Conservation (phyloP, 1,139 yeast genomes). For the Suhomyces choctaworum region DNA sequence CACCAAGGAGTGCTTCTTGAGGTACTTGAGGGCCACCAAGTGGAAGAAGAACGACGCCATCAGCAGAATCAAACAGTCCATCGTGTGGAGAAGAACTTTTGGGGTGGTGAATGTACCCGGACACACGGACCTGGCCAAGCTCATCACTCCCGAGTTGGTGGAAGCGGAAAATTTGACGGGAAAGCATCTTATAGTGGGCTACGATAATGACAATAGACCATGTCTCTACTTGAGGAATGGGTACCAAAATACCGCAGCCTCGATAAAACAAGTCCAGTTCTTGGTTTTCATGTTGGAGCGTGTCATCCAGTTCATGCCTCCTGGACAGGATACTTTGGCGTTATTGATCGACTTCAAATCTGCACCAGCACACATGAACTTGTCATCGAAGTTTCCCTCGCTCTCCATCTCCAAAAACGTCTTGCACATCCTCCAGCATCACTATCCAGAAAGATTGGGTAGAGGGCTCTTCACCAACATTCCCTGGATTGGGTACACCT, state of each 20-base stretch:
- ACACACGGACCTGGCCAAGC: constrained; percentile 40
- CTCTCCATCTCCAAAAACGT: constrained; percentile 63
- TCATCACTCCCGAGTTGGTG: constrained; percentile 61
- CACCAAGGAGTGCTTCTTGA: constrained; percentile 80
- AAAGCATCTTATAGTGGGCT: constrained; percentile 85
- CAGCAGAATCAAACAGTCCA: constrained; percentile 68
- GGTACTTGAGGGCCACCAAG: constrained; percentile 88
- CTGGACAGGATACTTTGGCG: constrained; percentile 92
- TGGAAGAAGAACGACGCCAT: constrained; percentile 77
- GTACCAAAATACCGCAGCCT: constrained; percentile 85
- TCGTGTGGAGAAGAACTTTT: constrained; percentile 91
- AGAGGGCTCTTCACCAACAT: constrained; percentile 49
- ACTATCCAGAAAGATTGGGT: constrained; percentile 60
- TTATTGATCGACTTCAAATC: constrained; percentile 85
- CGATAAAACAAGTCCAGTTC: constrained; percentile 88
- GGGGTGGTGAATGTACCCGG: constrained; percentile 68
- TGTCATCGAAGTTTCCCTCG: constrained; percentile 46
- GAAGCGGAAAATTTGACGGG: constrained; percentile 80
- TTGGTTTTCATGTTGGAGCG: constrained; percentile 88
- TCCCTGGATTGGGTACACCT: constrained; percentile 51
- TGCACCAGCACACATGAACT: constrained; percentile 42
- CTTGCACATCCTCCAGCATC: constrained; percentile 83
- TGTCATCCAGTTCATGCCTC: constrained; percentile 90
- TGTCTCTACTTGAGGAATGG: constrained; percentile 89
- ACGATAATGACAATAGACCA: constrained; percentile 85